Evolutionary conservation across 345 rosid genomes (phyloP), one percentile per base, ranked within the genome.

Genomic region (Salix exigua): DNA sequence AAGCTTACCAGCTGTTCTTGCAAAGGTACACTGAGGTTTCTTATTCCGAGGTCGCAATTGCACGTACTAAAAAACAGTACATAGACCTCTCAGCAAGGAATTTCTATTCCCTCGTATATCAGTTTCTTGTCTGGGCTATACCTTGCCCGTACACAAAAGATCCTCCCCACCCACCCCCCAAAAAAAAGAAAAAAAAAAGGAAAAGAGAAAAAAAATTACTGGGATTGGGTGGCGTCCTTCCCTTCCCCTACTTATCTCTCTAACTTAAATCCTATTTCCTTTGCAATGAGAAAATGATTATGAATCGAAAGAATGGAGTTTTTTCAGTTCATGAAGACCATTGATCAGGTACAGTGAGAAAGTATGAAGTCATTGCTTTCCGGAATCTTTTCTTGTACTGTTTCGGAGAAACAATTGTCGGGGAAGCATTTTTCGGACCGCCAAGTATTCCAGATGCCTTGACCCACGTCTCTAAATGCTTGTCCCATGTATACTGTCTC

Each of bases 401-500:
- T 71, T 83, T 87, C 0, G 99, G 99, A 64, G 99, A 96, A 38
- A 96, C 63, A 58, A 96, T 89, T 5, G 99, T 96, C 1, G 98
- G 98, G 35, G 97, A 71, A 60, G 90, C 93, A 73, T 94, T 91
- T 83, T 84, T 96, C 0, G 82, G 87, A 63, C 99, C 99, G 4
- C 99, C 99, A 11, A 96, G 89, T 62, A 94, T 90, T 40, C 97
- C 97, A 1, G 95, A 81, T 18, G 97, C 92, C 84, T 96, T 96
- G 3, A 96, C 94, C 99, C 97, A 94, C 17, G 99, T 92, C 90
- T 96, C 99, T 78, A 96, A 84, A 53, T 96, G 98, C 86, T 96
- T 96, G 85, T 96, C 99, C 99, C 99, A 96, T 70, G 99, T 96
- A 83, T 96, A 96, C 73, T 96, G 97, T 87, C 99, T 89, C 92